Base-by-base conservation (phyloP, 345 rosid species). In the Iberis pinnata region DNA sequence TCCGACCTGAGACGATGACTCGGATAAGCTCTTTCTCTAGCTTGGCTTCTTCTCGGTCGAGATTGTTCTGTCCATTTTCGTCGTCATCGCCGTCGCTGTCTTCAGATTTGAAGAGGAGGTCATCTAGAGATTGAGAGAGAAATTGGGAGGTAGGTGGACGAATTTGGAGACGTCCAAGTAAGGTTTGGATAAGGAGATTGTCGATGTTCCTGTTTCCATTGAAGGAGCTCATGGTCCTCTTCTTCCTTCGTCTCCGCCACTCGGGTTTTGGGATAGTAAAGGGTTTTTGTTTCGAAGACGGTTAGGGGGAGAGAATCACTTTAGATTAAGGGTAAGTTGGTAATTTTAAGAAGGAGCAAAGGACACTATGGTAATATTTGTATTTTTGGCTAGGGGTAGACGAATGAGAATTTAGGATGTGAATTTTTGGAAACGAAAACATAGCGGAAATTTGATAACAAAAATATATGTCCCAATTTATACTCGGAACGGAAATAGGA, bases 141-240 rank as follows among this genome's bases (percentile, higher is more conserved):
- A 70, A 71, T 12, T 82, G 76, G 42, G 66, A 71, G 58, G 58
- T 68, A 3, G 81, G 83, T 3, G 83, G 78, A 24, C 77, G 76
- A 62, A 87, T 76, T 63, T 88, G 98, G 69, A 92, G 97, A 25
- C 95, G 86, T 35, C 85, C 86, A 67, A 92, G 78, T 18, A 92
- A 73, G 73, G 86, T 73, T 70, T 78, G 93, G 70, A 88, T 78
- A 5, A 88, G 56, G 46, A 81, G 87, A 44, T 73, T 81, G 72
- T 92, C 95, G 62, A 88, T 75, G 49, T 72, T 74, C 67, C 75
- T 25, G 62, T 73, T 67, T 69, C 68, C 69, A 56, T 70, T 67
- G 69, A 80, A 76, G 53, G 86, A 83, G 58, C 75, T 75, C 92
- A 86, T 86, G 49, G 36, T 48, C 41, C 0, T 39, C 56, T 6